Evolutionary conservation across 2,329 filamentous ascomycete genomes (phyloP).

Genomic region (Cercospora sojina): DNA sequence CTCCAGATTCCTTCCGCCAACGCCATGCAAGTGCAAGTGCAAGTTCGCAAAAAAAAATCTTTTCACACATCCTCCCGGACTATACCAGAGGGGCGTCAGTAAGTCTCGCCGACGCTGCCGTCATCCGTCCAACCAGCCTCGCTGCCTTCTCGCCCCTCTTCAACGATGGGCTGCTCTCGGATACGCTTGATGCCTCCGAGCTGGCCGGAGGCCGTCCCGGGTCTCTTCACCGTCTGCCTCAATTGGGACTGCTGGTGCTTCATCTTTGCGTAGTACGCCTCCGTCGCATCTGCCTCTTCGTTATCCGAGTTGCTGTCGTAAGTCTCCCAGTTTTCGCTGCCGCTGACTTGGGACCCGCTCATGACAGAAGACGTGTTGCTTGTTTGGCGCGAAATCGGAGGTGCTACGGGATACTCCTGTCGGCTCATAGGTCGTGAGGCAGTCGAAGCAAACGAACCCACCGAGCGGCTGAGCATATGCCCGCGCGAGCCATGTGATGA

Average conservation of each 20-base stretch:
- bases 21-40: conserved; percentile 2
- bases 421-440: conserved; percentile 33
- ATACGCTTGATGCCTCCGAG: conserved; percentile 30
- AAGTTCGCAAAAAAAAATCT: not conserved
- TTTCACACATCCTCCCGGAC: not conserved
- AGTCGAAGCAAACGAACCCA: conserved; percentile 30
- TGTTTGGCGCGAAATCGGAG: conserved; percentile 35
- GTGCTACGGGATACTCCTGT: conserved; percentile 32
- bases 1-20: conserved; percentile 8
- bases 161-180: conserved; percentile 31
- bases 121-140: conserved; percentile 42
- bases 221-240: conserved; percentile 39
- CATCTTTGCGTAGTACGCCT: conserved; percentile 77
- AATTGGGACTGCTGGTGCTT: conserved; percentile 55
- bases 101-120: conserved; percentile 37
- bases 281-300: conserved; percentile 64
- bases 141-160: conserved; percentile 35
- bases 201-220: conserved; percentile 17
- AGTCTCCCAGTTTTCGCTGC: conserved; percentile 97
- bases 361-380: conserved; percentile 39
- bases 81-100: conserved; percentile 27
- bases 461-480: conserved; percentile 20
- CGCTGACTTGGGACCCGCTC: conserved; percentile 40
- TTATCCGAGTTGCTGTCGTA: conserved; percentile 65
- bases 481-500: conserved; percentile 13